phyloP scores from a whole-genome alignment of 2,329 filamentous ascomycete genomes.

The Fusarium guadeloupense region DNA sequence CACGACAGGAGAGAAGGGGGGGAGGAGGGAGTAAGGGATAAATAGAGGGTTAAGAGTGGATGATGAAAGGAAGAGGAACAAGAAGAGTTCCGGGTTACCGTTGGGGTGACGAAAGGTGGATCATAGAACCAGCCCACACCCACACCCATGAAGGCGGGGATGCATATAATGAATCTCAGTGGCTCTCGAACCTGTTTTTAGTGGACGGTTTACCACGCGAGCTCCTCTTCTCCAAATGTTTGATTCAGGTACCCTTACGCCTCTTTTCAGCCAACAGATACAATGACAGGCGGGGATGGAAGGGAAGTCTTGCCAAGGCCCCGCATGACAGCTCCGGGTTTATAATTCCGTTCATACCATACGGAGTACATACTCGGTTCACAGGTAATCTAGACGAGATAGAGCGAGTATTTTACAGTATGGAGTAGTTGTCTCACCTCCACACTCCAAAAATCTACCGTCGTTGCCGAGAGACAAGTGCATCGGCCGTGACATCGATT shows the following conservation, averaged over 20 bases:
- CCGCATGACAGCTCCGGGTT: conserved; percentile 13
- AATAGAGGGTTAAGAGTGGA: conserved; percentile 20
- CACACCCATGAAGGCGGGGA: conserved; percentile 18
- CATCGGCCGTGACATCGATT: conserved; percentile 27
- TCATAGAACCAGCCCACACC: conserved; percentile 13
- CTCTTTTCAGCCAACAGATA: conserved; percentile 1
- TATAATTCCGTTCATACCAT: conserved; percentile 24
- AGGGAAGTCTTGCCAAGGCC: conserved; percentile 16
- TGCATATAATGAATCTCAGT: conserved; percentile 1
- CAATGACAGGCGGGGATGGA: conserved; percentile 15
- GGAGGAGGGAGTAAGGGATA: conserved; percentile 14
- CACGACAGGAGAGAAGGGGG: conserved; percentile 1
- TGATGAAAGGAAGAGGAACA: conserved; percentile 21
- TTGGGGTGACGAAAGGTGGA: conserved; percentile 41
- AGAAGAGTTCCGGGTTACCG: conserved; percentile 28
- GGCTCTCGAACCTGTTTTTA: conserved; percentile 15
- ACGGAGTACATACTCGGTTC: no score
- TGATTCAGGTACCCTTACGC: conserved; percentile 13
- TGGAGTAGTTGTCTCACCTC: neutral
- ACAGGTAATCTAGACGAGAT: no score
- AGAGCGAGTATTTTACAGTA: no score
- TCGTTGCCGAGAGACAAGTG: conserved; percentile 26
- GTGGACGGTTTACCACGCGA: conserved; percentile 11
- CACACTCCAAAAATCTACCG: conserved; percentile 21
- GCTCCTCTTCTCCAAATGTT: conserved; percentile 30